Evolutionary conservation across 2,329 filamentous ascomycete species (phyloP), one percentile per base, ranked within the genome.

Genomic region (Stachybotrys chartarum): DNA sequence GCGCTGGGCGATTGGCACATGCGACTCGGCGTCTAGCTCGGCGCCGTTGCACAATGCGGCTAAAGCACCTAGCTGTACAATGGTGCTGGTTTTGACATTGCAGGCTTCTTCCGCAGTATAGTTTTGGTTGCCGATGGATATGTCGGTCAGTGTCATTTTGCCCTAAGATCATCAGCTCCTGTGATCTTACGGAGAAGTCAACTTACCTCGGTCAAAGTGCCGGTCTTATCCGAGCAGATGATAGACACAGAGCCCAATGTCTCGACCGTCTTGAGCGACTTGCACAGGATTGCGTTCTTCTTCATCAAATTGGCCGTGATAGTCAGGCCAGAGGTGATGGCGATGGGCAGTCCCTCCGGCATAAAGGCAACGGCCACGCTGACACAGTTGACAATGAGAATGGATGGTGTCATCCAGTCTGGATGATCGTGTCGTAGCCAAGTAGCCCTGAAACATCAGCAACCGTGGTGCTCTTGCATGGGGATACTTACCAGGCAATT

Each of bases 171-270:
- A 3, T 32, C 12, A 3, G 39, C 58, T 24, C 24, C 24, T 18
- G 11, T 3, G 5, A 31, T 14, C 42, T 24, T 50, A 49, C 6
- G 24, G 4, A 2, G 24, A 24, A 24, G 3, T 24, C 24, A 51
- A 59, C 70, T 61, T 67, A 68, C 80, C 75, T 74, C 69, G 12
- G 85, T 88, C 55, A 88, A 71, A 0, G 85, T 88, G 4, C 88
- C 88, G 0, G 87, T 91, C 73, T 91, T 91, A 67, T 91, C 88
- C 0, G 86, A 89, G 66, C 87, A 90, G 46, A 91, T 85, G 7
- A 89, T 81, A 0, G 85, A 87, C 1, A 90, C 87, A 0, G 84
- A 79, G 1, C 88, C 88, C 0, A 91, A 77, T 0, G 87, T 91
- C 70, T 91, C 88, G 0, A 90, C 87, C 0, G 88, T 91, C 71